phyloP scores from a whole-genome alignment of 129 eudicot species.

The Lactuca sativa region DNA sequence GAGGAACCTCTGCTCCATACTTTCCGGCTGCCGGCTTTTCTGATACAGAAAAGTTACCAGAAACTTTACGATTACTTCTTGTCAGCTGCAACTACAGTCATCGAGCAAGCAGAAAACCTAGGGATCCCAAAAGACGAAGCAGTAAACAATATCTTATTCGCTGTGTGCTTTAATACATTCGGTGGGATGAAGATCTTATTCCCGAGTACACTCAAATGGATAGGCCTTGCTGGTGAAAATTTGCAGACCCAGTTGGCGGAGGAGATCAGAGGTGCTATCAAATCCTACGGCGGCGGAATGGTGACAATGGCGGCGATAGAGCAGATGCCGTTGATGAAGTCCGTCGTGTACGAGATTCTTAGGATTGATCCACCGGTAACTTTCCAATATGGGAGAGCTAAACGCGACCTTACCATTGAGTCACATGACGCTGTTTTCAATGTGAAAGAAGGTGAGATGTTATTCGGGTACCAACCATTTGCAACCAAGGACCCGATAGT shows the following conservation, averaged over 20 bases:
- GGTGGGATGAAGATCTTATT: slow-evolving; percentile 81
- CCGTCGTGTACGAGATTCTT: slow-evolving; percentile 71
- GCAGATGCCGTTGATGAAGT: slow-evolving; percentile 77
- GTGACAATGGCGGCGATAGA: slow-evolving; percentile 84
- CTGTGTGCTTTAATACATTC: slow-evolving; percentile 79
- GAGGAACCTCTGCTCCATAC: slow-evolving; percentile 61
- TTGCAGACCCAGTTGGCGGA: slow-evolving; percentile 55
- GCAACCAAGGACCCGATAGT: slow-evolving; percentile 78
- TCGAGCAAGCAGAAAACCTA: slow-evolving; percentile 49
- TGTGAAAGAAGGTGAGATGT: slow-evolving; percentile 73
- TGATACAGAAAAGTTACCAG: slow-evolving; percentile 58
- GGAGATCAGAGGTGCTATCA: slow-evolving; percentile 63
- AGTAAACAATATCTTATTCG: slow-evolving; percentile 58
- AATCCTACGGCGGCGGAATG: slow-evolving; percentile 45
- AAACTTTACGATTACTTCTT: slow-evolving; percentile 62
- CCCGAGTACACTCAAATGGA: slow-evolving; percentile 67
- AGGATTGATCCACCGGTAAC: slow-evolving; percentile 84
- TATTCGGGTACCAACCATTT: slow-evolving; percentile 85
- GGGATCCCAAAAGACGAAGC: slow-evolving; percentile 70
- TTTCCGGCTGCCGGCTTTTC: slow-evolving; percentile 52
- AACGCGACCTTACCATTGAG: slow-evolving; percentile 54
- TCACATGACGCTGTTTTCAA: slow-evolving; percentile 76
- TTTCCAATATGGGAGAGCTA: slow-evolving; percentile 69
- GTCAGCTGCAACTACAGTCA: slow-evolving; percentile 34
- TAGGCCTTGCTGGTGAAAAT: slow-evolving; percentile 70